Evolutionary conservation across 345 rosid genomes (phyloP).

Genomic region (Tarenaya hassleriana): DNA sequence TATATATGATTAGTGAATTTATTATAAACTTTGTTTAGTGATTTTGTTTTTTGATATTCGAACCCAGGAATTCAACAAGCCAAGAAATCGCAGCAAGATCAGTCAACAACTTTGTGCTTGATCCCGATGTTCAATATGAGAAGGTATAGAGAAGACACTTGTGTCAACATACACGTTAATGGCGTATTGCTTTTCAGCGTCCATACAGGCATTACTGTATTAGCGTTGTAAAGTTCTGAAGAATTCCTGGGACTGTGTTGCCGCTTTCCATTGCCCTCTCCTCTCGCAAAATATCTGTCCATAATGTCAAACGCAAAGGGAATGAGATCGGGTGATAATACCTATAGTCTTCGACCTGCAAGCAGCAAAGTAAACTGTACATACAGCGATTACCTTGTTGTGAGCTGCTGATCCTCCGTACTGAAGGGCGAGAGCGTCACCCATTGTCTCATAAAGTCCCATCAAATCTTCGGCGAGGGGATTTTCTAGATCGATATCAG

Average conservation of each 20-base stretch:
- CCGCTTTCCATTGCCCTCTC: slow-evolving; percentile 99
- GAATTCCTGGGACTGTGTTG: slow-evolving; percentile 92
- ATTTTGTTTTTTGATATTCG: too few species aligned
- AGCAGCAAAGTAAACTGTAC: slow-evolving; percentile 1
- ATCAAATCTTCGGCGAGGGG: slow-evolving; percentile 76
- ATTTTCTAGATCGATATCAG: slow-evolving; percentile 54
- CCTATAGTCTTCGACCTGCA: neutral
- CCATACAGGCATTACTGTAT: slow-evolving; percentile 86
- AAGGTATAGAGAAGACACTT: slow-evolving; percentile 7
- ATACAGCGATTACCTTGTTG: slow-evolving; percentile 60
- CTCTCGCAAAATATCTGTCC: slow-evolving; percentile 83
- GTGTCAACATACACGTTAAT: slow-evolving; percentile 70
- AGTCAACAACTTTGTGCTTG: neutral
- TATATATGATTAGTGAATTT: too few species aligned
- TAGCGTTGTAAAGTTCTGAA: slow-evolving; percentile 83
- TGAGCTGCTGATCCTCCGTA: slow-evolving; percentile 99
- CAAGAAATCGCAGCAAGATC: neutral
- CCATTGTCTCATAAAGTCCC: slow-evolving; percentile 83
- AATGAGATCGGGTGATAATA: neutral
- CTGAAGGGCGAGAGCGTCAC: slow-evolving; percentile 90
- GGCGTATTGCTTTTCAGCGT: slow-evolving; percentile 89
- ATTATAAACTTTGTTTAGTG: too few species aligned
- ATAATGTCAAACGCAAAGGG: slow-evolving; percentile 15
- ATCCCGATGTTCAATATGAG: neutral
- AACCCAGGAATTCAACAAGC: slow-evolving; percentile 13